phyloP scores from a whole-genome alignment of 441 rosid species.

The Adansonia grandidieri region DNA sequence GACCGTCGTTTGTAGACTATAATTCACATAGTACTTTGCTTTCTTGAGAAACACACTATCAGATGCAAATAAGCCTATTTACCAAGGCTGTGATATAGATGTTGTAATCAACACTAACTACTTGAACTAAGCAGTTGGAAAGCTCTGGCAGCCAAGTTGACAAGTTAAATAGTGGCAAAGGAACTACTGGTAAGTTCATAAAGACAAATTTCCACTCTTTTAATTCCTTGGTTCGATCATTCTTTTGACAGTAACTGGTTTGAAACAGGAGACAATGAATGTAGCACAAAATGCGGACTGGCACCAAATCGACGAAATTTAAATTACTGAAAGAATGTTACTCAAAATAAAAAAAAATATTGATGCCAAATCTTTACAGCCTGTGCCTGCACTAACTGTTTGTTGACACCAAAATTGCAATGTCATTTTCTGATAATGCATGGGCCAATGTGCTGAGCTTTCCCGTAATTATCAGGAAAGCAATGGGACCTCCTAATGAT shows the following conservation, averaged over 20 bases:
- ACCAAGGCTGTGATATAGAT: conserved; percentile 5
- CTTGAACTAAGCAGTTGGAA: not conserved
- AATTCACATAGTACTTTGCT: not conserved
- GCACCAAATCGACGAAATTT: not conserved
- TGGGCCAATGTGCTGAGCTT: not conserved
- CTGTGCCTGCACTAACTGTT: conserved; percentile 11
- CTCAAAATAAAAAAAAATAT: not conserved
- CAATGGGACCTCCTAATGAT: not conserved
- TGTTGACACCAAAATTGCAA: not conserved
- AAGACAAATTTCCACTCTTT: not conserved
- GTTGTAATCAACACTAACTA: not conserved
- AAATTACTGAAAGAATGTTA: not conserved
- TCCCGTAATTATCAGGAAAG: not conserved
- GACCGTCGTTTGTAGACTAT: not conserved
- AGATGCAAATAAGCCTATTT: not conserved
- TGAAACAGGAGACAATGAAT: not conserved
- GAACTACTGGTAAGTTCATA: not conserved
- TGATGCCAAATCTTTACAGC: conserved; percentile 6
- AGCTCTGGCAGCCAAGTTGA: not conserved
- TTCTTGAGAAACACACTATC: not conserved
- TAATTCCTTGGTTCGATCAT: not conserved
- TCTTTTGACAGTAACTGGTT: not conserved
- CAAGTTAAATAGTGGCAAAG: not conserved
- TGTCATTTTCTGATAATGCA: not conserved
- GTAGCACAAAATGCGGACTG: not conserved